These are phyloP conservation scores for Neofusicoccum parvum DNA, from an alignment of 2,329 filamentous ascomycete species.

Conservation along the genomic window DNA sequence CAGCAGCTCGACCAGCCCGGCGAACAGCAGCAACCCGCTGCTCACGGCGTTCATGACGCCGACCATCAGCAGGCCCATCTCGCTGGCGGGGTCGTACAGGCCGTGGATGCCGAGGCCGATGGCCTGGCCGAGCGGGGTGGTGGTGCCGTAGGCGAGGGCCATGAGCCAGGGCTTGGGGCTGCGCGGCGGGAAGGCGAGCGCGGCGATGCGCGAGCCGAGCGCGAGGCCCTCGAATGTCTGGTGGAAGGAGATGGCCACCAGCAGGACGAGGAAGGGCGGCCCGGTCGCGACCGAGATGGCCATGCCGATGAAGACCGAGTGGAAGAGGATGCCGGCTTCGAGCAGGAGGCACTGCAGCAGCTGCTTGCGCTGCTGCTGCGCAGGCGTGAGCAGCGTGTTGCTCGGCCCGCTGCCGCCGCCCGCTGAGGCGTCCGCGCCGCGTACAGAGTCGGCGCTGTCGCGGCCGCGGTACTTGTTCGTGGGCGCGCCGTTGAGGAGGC, in stretches of 20 bases:
- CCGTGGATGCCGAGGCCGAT: slow-evolving; percentile 53
- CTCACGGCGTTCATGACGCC: slow-evolving; percentile 55
- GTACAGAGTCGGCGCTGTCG: not conserved
- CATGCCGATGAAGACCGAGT: slow-evolving; percentile 76
- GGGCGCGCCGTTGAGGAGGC: slow-evolving; percentile 32
- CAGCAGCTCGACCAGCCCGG: slow-evolving; percentile 52
- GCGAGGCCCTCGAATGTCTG: slow-evolving; percentile 72
- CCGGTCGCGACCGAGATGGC: slow-evolving; percentile 70
- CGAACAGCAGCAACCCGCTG: slow-evolving; percentile 52
- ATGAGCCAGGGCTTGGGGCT: slow-evolving; percentile 76
- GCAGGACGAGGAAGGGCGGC: slow-evolving; percentile 64
- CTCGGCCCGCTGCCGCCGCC: not conserved
- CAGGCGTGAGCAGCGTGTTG: slow-evolving; percentile 18
- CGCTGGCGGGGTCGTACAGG: slow-evolving; percentile 52
- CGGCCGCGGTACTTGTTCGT: slow-evolving; percentile 25
- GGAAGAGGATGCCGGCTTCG: slow-evolving; percentile 77
- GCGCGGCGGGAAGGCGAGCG: slow-evolving; percentile 67
- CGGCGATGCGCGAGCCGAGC: slow-evolving; percentile 70
- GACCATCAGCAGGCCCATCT: slow-evolving; percentile 52
- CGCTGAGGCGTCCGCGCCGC: not conserved
- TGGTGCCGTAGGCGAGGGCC: slow-evolving; percentile 64
- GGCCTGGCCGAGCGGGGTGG: slow-evolving; percentile 54
- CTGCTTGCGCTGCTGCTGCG: slow-evolving; percentile 57
- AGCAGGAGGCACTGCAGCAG: slow-evolving; percentile 74
- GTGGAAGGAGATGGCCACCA: slow-evolving; percentile 72